A percentile compares a stretch with the other conserved stretches of the same genome.
These are phyloP conservation scores for Pythium brassicae DNA, from an alignment of 352 stramenopile genomes.

Conservation along the genomic window DNA sequence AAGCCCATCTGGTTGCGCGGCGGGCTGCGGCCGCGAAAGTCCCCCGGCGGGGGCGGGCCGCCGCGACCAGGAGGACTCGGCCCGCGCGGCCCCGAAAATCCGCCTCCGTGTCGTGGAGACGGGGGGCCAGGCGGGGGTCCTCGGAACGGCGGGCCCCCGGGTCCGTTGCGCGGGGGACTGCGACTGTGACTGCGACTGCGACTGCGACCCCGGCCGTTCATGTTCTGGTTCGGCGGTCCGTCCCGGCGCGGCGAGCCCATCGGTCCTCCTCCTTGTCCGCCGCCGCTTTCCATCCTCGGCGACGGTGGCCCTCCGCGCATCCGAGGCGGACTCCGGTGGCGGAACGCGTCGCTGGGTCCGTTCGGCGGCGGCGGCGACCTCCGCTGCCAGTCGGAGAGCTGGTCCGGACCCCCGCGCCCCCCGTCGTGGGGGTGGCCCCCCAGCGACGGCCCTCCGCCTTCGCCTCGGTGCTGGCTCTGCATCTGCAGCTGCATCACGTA, in stretches of 20 bases:
- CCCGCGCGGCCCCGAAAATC: conserved; percentile 2
- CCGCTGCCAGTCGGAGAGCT: conserved; percentile 4
- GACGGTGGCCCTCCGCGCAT: neutral
- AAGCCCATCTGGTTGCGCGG: conserved; percentile 13
- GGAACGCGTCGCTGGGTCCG: neutral
- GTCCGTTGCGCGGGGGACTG: conserved; percentile 22
- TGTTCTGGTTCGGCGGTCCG: neutral
- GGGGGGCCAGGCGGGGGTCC: neutral
- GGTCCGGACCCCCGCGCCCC: neutral
- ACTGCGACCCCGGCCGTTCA: conserved; percentile 17
- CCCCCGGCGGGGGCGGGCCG: conserved; percentile 14
- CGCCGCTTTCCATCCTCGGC: neutral
- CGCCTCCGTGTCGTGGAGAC: conserved; percentile 6
- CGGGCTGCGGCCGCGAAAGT: conserved; percentile 23
- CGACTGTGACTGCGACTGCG: conserved; percentile 41
- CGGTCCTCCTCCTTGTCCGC: neutral
- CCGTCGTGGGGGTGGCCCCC: too few species aligned
- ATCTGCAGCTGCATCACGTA: neutral
- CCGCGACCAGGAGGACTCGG: conserved; percentile 13
- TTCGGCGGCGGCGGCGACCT: conserved; percentile 6
- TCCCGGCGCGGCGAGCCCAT: conserved; percentile 10
- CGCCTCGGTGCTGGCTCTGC: conserved; percentile 2
- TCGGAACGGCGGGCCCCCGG: neutral
- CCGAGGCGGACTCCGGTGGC: conserved; percentile 1
- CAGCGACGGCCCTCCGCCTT: too few species aligned